Percentiles rank a stretch among this genome's conserved stretches.
These are phyloP conservation scores for Penicillium capsulatum DNA, from an alignment of 2,329 filamentous ascomycete genomes.

Conservation along the genomic window DNA sequence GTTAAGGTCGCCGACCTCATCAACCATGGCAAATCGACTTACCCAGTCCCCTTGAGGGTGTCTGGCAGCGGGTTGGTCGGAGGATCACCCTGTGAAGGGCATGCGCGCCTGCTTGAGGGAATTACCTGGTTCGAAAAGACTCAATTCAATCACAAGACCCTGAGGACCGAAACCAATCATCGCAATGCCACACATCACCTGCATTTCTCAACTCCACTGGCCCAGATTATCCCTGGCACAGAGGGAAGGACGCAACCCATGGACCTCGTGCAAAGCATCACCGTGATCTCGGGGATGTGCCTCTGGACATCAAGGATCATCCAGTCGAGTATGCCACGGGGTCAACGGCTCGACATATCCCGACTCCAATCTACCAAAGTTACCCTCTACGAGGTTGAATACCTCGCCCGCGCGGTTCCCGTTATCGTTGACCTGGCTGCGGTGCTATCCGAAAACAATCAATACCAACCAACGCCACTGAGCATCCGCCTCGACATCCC, in stretches of 20 bases:
- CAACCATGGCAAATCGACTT: background rate
- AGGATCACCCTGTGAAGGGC: background rate
- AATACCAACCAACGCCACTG: background rate
- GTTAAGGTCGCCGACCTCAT: background rate
- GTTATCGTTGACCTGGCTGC: background rate
- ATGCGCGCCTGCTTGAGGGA: background rate
- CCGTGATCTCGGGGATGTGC: background rate
- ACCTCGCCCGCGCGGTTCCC: background rate
- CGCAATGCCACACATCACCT: background rate
- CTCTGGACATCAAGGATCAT: background rate
- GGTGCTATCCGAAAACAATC: background rate
- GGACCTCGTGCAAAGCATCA: background rate
- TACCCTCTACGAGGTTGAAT: background rate
- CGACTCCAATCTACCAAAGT: background rate
- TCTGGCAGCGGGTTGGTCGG: background rate
- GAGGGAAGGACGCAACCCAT: background rate
- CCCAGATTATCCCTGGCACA: background rate
- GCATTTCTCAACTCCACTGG: background rate
- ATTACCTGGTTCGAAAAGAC: background rate
- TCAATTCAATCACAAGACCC: background rate
- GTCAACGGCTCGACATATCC: background rate
- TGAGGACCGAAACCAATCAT: background rate
- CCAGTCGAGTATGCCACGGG: background rate
- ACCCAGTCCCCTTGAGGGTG: background rate
- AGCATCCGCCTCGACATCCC: background rate